A percentile compares a stretch with the other conserved stretches of the same genome.
Conservation (phyloP, 306 rosid genomes). For the Cicer judaicum region DNA sequence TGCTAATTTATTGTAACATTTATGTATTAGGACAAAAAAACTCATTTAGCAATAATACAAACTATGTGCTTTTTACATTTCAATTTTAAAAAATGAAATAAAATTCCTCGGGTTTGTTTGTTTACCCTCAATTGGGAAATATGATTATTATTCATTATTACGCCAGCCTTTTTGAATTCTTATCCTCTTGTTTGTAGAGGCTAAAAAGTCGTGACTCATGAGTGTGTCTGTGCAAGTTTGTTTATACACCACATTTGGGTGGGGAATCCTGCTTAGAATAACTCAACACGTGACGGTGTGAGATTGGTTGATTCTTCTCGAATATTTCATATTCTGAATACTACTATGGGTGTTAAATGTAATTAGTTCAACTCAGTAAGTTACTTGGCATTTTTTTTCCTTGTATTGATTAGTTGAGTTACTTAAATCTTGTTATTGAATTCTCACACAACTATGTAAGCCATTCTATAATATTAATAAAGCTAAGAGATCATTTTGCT, state of each 20-base stretch:
- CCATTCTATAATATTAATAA: too few species aligned
- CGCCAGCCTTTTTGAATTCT: conserved; percentile 13
- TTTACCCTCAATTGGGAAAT: conserved; percentile 9
- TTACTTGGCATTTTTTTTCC: too few species aligned
- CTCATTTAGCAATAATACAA: neutral
- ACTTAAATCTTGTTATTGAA: too few species aligned
- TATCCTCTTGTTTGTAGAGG: conserved; percentile 17
- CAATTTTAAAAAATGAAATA: too few species aligned
- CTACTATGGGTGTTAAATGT: too few species aligned
- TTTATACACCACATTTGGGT: conserved; percentile 14
- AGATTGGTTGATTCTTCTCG: conserved; percentile 11
- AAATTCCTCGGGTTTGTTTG: neutral
- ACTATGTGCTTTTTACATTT: neutral
- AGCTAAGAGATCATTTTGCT: too few species aligned
- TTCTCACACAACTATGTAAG: too few species aligned
- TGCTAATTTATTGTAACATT: too few species aligned
- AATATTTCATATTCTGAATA: too few species aligned
- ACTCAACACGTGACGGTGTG: conserved; percentile 33
- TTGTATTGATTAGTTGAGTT: too few species aligned
- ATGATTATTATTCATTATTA: conserved; percentile 4
- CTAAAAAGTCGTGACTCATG: neutral
- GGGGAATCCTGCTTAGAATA: conserved; percentile 13
- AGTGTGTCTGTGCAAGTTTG: conserved; percentile 39
- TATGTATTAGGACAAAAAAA: too few species aligned
- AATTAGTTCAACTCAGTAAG: too few species aligned